A percentile compares a stretch with the other conserved stretches of the same genome.
Evolutionary conservation across 2,329 filamentous ascomycete genomes (phyloP).

Genomic region (Fusarium tricinctum): DNA sequence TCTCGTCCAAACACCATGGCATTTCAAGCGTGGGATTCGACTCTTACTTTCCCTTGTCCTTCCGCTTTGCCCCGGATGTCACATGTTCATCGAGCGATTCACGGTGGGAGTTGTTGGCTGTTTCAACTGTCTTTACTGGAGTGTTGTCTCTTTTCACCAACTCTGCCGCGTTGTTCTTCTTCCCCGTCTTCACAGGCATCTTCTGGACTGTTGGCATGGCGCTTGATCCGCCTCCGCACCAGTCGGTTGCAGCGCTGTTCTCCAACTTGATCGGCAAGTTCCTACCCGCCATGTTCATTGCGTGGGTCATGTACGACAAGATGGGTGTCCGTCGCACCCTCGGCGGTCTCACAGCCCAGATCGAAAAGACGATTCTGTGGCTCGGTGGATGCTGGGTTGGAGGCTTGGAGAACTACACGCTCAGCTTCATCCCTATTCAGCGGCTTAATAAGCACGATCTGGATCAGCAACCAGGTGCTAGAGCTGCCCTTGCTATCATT

Average conservation of each 20-base stretch:
- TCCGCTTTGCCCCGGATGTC: slow-evolving; percentile 77
- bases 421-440: slow-evolving; percentile 93
- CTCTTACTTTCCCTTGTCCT: slow-evolving; percentile 90
- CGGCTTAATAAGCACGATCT: slow-evolving; percentile 93
- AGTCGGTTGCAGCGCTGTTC: slow-evolving; percentile 77
- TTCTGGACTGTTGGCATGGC: slow-evolving; percentile 94
- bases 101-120: slow-evolving; percentile 84
- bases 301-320: slow-evolving; percentile 88
- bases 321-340: slow-evolving; percentile 82
- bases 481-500: slow-evolving; percentile 83
- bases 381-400: slow-evolving; percentile 92
- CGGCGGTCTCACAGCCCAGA: slow-evolving; percentile 79
- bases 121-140: slow-evolving; percentile 84
- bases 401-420: slow-evolving; percentile 93
- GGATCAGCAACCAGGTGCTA: slow-evolving; percentile 87
- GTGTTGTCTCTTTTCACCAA: slow-evolving; percentile 85
- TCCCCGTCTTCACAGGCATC: slow-evolving; percentile 81
- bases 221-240: slow-evolving; percentile 83
- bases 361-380: slow-evolving; percentile 93
- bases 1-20: slow-evolving; percentile 75
- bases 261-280: slow-evolving; percentile 85
- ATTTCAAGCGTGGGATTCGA: slow-evolving; percentile 84
- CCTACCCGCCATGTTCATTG: slow-evolving; percentile 87
- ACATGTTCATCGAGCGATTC: slow-evolving; percentile 80
- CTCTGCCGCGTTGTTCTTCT: slow-evolving; percentile 86